Base-by-base conservation (phyloP, 768 basidiomycete species). In the Hericium alpestre region DNA sequence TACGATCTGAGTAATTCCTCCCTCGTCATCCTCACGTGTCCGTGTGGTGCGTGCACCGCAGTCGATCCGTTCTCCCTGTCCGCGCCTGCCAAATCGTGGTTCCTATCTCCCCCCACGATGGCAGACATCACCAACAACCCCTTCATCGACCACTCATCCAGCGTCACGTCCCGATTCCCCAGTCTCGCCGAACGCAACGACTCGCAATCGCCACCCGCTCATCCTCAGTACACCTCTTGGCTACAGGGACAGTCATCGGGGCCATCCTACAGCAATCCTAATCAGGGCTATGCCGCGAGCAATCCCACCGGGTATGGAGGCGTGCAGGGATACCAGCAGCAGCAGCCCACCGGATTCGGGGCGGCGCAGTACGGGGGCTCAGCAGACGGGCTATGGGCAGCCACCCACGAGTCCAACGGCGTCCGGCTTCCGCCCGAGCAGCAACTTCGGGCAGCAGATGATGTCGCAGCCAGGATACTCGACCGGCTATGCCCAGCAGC, bases 101-200 rank as follows among this genome's bases (percentile, higher is more conserved):
- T 18, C 43, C 43, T 18, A 11, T 51, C 23, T 12, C 18, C 27
- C 22, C 12, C 23, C 22, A 20, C 49, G 20, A 63, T 63, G 62
- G 60, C 67, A 23, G 71, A 71, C 9, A 65, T 73, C 50, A 72
- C 74, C 52, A 90, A 86, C 65, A 89, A 89, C 62, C 87, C 87
- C 0, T 89, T 90, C 70, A 71, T 82, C 64, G 73, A 76, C 50
- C 79, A 80, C 59, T 74, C 79, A 1, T 60, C 71, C 5, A 69
- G 67, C 59, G 66, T 70, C 18, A 62, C 64, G 38, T 59, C 67
- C 3, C 80, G 87, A 58, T 90, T 76, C 63, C 88, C 88, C 38
- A 84, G 85, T 66, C 74, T 90, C 63, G 74, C 74, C 39, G 32
- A 32, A 32, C 66, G 63, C 54, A 46, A 62, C 18, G 40, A 53